phyloP scores from a whole-genome alignment of 345 rosid genomes.

The Eucalyptus viminalis region DNA sequence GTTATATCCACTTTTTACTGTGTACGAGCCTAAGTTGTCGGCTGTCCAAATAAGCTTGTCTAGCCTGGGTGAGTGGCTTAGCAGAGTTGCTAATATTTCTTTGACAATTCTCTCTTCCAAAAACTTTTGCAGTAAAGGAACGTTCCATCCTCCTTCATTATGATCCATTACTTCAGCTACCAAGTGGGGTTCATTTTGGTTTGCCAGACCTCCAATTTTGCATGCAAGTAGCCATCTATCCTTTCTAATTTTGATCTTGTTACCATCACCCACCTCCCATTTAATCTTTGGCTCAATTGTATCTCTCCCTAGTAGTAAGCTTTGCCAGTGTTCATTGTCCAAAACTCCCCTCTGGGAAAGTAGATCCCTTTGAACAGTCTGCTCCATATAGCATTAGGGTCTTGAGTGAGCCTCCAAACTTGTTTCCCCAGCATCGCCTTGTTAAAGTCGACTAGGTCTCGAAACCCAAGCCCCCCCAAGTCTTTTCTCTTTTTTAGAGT shows the following conservation, averaged over 20 bases:
- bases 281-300: not conserved
- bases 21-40: too few relatives aligned
- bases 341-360: not conserved
- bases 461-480: too few relatives aligned
- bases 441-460: too few relatives aligned
- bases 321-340: not conserved
- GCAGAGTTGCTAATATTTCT: not conserved
- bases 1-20: too few relatives aligned
- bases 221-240: not conserved
- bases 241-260: fast-evolving
- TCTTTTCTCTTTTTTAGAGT: too few relatives aligned
- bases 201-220: not conserved
- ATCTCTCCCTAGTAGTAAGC: not conserved
- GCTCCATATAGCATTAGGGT: too few relatives aligned
- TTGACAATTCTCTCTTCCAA: not conserved
- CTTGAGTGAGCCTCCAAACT: not conserved
- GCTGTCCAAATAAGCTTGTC: too few relatives aligned
- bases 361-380: too few relatives aligned
- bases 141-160: too few relatives aligned
- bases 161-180: too few relatives aligned
- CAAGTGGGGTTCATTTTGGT: not conserved
- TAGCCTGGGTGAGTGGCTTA: too few relatives aligned
- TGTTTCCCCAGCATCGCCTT: not conserved
- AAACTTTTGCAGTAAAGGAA: not conserved
- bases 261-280: not conserved